Conservation (phyloP, 2,329 filamentous ascomycete genomes). For the Falciphora oryzae region DNA sequence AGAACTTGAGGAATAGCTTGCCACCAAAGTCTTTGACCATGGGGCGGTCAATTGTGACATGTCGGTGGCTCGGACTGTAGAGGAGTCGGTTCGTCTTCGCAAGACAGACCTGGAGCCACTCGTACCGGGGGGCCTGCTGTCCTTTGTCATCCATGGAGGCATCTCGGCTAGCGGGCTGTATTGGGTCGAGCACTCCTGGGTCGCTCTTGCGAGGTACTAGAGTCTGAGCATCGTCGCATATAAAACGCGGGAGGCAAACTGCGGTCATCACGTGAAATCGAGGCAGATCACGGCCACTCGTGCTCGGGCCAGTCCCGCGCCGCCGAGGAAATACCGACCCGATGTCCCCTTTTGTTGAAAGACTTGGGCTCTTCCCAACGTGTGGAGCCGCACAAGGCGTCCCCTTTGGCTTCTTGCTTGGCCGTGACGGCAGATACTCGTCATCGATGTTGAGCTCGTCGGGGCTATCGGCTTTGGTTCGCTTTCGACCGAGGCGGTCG, state of each 20-base stretch:
- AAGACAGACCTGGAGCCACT: conserved; percentile 8
- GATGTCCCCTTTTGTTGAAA: conserved; percentile 1
- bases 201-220: neutral
- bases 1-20: conserved; percentile 13
- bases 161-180: neutral
- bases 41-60: neutral
- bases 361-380: conserved; percentile 1
- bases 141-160: neutral
- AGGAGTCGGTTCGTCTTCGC: neutral
- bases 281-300: neutral
- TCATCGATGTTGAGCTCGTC: neutral
- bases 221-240: neutral
- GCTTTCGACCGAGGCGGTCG: neutral
- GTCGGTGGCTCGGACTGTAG: neutral
- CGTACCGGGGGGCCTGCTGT: neutral
- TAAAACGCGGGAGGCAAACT: neutral
- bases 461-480: neutral
- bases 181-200: neutral
- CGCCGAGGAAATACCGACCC: neutral
- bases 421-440: neutral
- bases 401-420: neutral
- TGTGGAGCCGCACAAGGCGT: neutral
- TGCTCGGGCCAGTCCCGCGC: no score
- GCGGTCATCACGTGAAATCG: neutral
- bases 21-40: neutral